Conservation (phyloP, 2,329 filamentous ascomycete genomes). For the Neonectria ditissima region DNA sequence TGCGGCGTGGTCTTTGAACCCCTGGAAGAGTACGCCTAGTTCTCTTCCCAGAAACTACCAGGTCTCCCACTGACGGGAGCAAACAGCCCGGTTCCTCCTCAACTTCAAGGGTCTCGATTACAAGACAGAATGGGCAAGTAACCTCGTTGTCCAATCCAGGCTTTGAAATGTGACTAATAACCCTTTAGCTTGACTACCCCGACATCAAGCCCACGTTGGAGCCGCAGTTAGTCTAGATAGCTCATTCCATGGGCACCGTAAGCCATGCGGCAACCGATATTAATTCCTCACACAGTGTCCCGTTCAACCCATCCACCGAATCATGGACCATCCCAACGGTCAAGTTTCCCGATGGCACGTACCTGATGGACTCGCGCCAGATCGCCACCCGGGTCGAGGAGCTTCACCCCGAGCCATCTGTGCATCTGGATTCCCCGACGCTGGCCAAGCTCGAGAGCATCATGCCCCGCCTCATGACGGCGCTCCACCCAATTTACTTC, state of each 20-base stretch:
- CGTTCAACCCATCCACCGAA: slow-evolving; percentile 36
- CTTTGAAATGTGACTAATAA: slow-evolving; percentile 16
- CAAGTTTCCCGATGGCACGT: slow-evolving; percentile 65
- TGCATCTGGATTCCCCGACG: slow-evolving; percentile 68
- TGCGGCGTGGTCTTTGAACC: slow-evolving; percentile 73
- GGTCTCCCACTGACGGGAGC: slow-evolving; percentile 13
- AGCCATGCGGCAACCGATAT: not conserved
- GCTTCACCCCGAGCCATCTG: slow-evolving; percentile 66
- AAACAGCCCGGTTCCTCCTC: slow-evolving; percentile 69
- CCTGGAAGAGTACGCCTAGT: slow-evolving; percentile 71
- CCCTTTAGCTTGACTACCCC: slow-evolving; percentile 69
- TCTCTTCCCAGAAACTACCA: slow-evolving; percentile 20
- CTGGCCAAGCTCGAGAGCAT: slow-evolving; percentile 58
- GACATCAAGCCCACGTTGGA: slow-evolving; percentile 69
- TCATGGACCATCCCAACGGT: slow-evolving; percentile 62
- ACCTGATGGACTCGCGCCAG: slow-evolving; percentile 71
- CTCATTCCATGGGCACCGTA: not conserved
- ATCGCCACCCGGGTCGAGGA: slow-evolving; percentile 72
- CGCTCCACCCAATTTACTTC: slow-evolving; percentile 57
- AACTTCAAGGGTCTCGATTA: slow-evolving; percentile 78
- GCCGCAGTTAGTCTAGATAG: slow-evolving; percentile 57
- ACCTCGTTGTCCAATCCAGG: not conserved
- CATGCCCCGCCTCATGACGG: slow-evolving; percentile 47
- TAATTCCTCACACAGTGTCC: slow-evolving; percentile 26
- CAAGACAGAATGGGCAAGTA: slow-evolving; percentile 70